phyloP scores from a whole-genome alignment of 768 basidiomycete species.

The Thelephora aurantiotincta region DNA sequence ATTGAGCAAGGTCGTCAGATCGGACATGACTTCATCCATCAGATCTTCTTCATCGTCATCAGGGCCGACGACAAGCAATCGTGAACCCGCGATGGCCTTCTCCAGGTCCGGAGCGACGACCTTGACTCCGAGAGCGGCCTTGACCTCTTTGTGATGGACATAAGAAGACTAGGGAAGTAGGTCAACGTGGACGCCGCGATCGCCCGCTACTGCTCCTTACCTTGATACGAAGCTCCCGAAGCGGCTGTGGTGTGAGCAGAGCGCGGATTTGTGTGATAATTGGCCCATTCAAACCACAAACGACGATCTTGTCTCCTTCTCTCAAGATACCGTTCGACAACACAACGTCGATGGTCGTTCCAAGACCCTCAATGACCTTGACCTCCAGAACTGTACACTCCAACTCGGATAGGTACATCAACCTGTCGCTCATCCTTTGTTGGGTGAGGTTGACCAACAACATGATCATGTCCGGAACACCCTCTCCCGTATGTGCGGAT shows the following conservation, averaged over 20 bases:
- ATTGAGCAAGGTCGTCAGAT: conserved; percentile 75
- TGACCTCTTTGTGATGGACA: conserved; percentile 95
- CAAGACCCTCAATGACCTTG: conserved; percentile 95
- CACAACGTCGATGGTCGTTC: conserved; percentile 95
- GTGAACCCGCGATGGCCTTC: conserved; percentile 95
- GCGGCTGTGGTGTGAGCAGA: conserved; percentile 87
- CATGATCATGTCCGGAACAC: conserved; percentile 99
- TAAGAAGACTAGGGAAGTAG: conserved; percentile 59
- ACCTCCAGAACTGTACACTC: conserved; percentile 98
- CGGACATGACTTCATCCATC: conserved; percentile 92
- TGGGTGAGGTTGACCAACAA: conserved; percentile 94
- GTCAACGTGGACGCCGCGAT: conserved; percentile 1
- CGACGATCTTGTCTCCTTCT: conserved; percentile 88
- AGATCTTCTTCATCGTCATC: conserved; percentile 96
- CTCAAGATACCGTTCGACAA: conserved; percentile 85
- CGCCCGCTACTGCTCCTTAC: conserved; percentile 22
- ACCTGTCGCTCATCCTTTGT: conserved; percentile 90
- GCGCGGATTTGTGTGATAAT: conserved; percentile 94
- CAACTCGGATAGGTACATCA: conserved; percentile 96
- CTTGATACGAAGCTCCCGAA: conserved; percentile 93
- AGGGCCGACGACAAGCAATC: conserved; percentile 81
- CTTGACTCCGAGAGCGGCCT: conserved; percentile 94
- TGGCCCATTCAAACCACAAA: conserved; percentile 94
- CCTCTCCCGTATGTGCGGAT: conserved; percentile 96
- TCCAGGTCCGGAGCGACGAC: conserved; percentile 90